Evolutionary conservation across 1,139 yeast genomes (phyloP).

Genomic region (Taphrina wiesneri): DNA sequence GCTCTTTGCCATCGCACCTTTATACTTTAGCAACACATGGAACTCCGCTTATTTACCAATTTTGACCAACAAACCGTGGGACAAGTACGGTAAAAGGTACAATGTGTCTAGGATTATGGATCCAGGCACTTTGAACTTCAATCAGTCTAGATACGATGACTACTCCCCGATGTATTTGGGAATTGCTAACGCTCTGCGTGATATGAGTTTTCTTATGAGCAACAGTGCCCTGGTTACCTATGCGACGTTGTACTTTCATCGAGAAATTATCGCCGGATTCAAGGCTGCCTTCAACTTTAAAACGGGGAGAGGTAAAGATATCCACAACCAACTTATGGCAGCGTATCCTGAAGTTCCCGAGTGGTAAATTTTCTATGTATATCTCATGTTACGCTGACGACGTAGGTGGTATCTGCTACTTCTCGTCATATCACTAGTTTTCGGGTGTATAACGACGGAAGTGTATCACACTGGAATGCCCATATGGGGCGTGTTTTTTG

Average conservation of each 20-base stretch:
- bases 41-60: conserved; percentile 39
- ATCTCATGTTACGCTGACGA: background rate
- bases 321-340: conserved; percentile 64
- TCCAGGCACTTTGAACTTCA: conserved; percentile 48
- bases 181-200: conserved; percentile 43
- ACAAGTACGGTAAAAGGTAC: conserved; percentile 54
- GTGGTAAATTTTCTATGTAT: conserved; percentile 49
- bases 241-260: conserved; percentile 60
- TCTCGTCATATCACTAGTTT: conserved; percentile 52
- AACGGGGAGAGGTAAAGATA: conserved; percentile 51
- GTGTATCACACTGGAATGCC: conserved; percentile 50
- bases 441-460: conserved; percentile 54
- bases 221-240: conserved; percentile 50
- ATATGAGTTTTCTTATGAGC: conserved; percentile 16
- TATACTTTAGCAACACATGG: conserved; percentile 48
- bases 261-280: conserved; percentile 60
- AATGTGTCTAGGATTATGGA: conserved; percentile 53
- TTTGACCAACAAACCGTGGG: conserved; percentile 52
- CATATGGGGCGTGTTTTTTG: conserved; percentile 46
- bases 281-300: conserved; percentile 53
- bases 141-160: conserved; percentile 52
- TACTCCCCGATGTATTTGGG: conserved; percentile 66
- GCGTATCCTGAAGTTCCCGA: conserved; percentile 56
- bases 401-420: conserved; percentile 60
- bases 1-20: conserved; percentile 46